Percentiles rank a stretch among this genome's conserved stretches.
Conservation (phyloP, 768 basidiomycete species). For the Phlebiopsis gigantea region DNA sequence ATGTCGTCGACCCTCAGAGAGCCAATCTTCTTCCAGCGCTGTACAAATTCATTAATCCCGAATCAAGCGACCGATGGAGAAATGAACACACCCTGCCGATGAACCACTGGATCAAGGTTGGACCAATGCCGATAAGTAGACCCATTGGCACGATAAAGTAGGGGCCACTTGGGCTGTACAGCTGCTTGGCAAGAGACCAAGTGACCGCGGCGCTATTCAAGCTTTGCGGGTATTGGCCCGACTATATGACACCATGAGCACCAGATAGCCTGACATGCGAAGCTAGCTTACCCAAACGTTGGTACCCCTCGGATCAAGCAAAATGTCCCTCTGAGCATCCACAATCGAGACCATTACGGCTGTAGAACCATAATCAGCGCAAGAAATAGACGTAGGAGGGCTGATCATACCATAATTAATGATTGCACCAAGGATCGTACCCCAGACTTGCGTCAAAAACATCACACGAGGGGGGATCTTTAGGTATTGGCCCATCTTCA, state of each 20-base stretch:
- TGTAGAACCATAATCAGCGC: background rate
- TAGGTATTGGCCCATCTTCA: constrained; percentile 54
- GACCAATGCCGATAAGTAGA: constrained; percentile 47
- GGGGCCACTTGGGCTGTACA: constrained; percentile 49
- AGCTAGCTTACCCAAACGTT: constrained; percentile 46
- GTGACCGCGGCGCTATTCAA: constrained; percentile 57
- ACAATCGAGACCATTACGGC: constrained; percentile 53
- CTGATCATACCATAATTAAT: constrained; percentile 32
- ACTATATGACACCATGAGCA: constrained; percentile 13
- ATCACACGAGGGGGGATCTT: constrained; percentile 66
- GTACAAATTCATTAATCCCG: too few relatives aligned
- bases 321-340: constrained; percentile 45
- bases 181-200: constrained; percentile 56
- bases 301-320: constrained; percentile 47
- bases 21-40: constrained; percentile 54
- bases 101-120: constrained; percentile 49
- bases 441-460: constrained; percentile 62
- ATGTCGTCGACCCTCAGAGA: constrained; percentile 43
- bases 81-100: constrained; percentile 38
- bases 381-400: background rate
- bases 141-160: constrained; percentile 54
- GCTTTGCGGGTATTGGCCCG: constrained; percentile 43
- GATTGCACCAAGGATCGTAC: constrained; percentile 48
- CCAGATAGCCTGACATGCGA: background rate
- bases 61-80: constrained; percentile 3